Evolutionary conservation across 2,329 filamentous ascomycete species (phyloP).

Genomic region (Penicillium sclerotigenum): DNA sequence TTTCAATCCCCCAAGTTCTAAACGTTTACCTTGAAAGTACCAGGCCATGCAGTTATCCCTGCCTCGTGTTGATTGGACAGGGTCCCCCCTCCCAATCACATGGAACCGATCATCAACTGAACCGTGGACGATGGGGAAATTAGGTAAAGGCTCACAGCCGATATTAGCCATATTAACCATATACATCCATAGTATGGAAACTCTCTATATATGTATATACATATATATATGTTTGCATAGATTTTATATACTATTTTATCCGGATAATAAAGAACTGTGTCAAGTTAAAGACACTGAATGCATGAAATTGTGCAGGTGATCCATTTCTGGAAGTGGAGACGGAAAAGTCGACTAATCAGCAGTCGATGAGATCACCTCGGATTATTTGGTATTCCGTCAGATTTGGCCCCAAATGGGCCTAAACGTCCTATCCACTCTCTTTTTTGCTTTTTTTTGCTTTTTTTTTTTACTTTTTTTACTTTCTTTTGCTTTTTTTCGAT

Average conservation of each 20-base stretch:
- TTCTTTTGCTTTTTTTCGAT: background rate
- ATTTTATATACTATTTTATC: background rate
- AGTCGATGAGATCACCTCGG: constrained; percentile 16
- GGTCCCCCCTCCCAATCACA: background rate
- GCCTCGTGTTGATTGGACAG: background rate
- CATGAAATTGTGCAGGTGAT: background rate
- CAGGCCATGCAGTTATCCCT: background rate
- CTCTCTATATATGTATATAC: no score
- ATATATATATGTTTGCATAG: background rate
- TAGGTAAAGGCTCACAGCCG: background rate
- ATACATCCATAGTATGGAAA: no score
- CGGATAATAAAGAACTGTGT: background rate
- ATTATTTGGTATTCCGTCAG: background rate
- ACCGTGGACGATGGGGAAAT: background rate
- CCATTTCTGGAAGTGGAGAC: background rate
- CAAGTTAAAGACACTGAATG: background rate
- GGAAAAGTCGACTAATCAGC: background rate
- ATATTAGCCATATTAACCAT: background rate
- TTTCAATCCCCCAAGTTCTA: no score
- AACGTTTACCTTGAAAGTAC: background rate
- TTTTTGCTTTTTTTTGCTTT: background rate
- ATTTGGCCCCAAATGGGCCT: constrained; percentile 1
- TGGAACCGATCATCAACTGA: constrained; percentile 1
- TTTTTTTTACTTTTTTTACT: no score
- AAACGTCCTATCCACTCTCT: background rate